phyloP scores from a whole-genome alignment of 2,329 filamentous ascomycete genomes.

The Mycosphaerella arachidis region DNA sequence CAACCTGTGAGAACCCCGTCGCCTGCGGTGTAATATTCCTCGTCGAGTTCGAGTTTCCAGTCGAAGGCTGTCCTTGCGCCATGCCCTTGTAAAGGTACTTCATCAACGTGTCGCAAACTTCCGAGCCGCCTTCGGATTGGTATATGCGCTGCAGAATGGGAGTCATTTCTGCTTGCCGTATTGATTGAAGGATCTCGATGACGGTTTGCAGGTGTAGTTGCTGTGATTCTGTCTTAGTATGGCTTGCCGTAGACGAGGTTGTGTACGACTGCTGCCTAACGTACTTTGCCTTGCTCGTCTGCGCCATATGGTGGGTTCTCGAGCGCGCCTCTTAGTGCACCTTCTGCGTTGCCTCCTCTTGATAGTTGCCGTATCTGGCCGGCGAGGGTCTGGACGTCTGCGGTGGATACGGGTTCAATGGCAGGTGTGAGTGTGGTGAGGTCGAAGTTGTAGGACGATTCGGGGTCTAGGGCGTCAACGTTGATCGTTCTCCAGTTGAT shows the following conservation, averaged over 20 bases:
- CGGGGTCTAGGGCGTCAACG: conserved; percentile 84
- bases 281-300: conserved; percentile 51
- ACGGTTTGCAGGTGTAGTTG: conserved; percentile 84
- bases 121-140: conserved; percentile 69
- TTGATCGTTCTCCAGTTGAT: conserved; percentile 83
- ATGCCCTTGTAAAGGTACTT: conserved; percentile 98
- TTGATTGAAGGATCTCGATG: conserved; percentile 89
- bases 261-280: conserved; percentile 19
- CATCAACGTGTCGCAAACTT: conserved; percentile 88
- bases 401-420: conserved; percentile 67
- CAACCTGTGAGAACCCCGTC: conserved; percentile 83
- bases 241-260: neutral
- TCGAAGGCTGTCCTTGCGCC: conserved; percentile 42
- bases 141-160: conserved; percentile 80
- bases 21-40: conserved; percentile 63
- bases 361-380: conserved; percentile 83
- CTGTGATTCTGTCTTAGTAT: conserved; percentile 40
- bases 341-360: conserved; percentile 79
- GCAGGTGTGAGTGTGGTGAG: conserved; percentile 75
- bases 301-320: conserved; percentile 74
- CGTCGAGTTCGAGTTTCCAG: conserved; percentile 16
- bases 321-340: conserved; percentile 75
- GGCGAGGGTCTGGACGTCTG: conserved; percentile 72
- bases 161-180: conserved; percentile 93
- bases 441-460: conserved; percentile 89